Evolutionary conservation across 768 basidiomycete species (phyloP).

Genomic region (Crepidotus variabilis): DNA sequence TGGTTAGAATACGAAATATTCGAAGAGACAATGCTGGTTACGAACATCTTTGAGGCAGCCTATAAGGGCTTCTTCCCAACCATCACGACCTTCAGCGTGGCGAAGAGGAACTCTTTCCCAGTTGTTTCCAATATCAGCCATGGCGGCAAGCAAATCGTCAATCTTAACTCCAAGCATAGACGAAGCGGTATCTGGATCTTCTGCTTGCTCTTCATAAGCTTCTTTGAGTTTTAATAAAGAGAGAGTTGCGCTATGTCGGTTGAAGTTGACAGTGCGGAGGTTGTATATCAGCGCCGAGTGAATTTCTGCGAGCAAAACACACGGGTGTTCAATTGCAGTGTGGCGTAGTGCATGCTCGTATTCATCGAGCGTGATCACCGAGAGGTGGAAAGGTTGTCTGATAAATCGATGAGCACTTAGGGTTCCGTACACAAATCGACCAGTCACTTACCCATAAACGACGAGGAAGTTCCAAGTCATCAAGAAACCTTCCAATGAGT

Average conservation of each 20-base stretch:
- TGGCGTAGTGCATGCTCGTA: constrained; percentile 87
- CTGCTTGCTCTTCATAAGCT: constrained; percentile 35
- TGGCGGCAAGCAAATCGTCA: constrained; percentile 59
- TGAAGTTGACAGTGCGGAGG: constrained; percentile 76
- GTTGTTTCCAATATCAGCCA: constrained; percentile 81
- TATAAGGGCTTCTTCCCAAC: constrained; percentile 90
- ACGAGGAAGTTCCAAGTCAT: constrained; percentile 94
- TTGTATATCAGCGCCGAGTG: constrained; percentile 89
- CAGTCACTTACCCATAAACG: constrained; percentile 78
- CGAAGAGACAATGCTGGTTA: constrained; percentile 17
- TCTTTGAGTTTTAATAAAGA: constrained; percentile 53
- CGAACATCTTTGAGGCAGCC: constrained; percentile 89
- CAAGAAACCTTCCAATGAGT: constrained; percentile 78
- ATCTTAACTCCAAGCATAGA: constrained; percentile 52
- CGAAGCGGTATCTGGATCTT: constrained; percentile 25
- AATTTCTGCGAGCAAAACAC: constrained; percentile 79
- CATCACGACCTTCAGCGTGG: constrained; percentile 68
- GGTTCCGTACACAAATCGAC: constrained; percentile 2
- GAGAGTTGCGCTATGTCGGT: constrained; percentile 69
- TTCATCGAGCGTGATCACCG: constrained; percentile 89
- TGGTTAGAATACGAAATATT: not conserved
- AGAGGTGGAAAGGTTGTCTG: constrained; percentile 85
- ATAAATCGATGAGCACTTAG: constrained; percentile 5
- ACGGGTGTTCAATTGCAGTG: constrained; percentile 60
- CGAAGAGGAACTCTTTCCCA: constrained; percentile 81